Evolutionary conservation across 78 protist genomes (phyloP).

Genomic region (Reticulomyxa filosa): DNA sequence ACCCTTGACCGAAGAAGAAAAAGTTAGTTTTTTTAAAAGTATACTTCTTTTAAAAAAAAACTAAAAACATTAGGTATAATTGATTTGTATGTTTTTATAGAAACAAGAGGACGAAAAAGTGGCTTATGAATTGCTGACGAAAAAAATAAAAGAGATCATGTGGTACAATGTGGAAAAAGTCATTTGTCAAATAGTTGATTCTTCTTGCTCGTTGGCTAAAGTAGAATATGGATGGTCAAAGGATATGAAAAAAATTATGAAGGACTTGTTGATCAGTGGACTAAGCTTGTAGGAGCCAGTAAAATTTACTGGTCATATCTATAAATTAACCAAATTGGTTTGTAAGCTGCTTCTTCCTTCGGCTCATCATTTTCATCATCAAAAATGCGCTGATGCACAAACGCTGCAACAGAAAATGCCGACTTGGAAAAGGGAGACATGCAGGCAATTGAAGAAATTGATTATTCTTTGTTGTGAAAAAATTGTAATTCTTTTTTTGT

Average conservation of each 20-base stretch:
- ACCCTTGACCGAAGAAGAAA: conserved; percentile 77
- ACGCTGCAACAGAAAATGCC: too few relatives aligned
- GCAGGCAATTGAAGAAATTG: too few relatives aligned
- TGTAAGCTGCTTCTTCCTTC: too few relatives aligned
- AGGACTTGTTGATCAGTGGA: conserved; percentile 92
- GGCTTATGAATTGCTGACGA: conserved; percentile 59
- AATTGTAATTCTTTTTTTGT: too few relatives aligned
- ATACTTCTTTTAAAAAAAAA: too few relatives aligned
- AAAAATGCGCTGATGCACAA: too few relatives aligned
- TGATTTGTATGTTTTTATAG: too few relatives aligned
- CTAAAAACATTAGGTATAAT: too few relatives aligned
- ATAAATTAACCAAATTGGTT: conserved; percentile 86
- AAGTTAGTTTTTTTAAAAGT: too few relatives aligned
- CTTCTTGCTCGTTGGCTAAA: conserved; percentile 89
- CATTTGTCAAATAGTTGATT: conserved; percentile 51
- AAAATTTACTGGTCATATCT: conserved; percentile 69
- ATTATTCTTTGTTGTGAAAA: too few relatives aligned
- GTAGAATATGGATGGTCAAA: conserved; percentile 95
- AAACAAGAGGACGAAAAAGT: conserved; percentile 33
- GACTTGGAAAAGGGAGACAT: too few relatives aligned
- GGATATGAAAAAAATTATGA: conserved; percentile 98
- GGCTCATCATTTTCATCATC: too few relatives aligned
- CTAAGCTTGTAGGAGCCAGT: conserved; percentile 86
- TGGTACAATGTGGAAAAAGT: conserved; percentile 98
- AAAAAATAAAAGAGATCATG: conserved; percentile 87